Conservation (phyloP, 139 green algal species). For the Volvox reticuliferus region DNA sequence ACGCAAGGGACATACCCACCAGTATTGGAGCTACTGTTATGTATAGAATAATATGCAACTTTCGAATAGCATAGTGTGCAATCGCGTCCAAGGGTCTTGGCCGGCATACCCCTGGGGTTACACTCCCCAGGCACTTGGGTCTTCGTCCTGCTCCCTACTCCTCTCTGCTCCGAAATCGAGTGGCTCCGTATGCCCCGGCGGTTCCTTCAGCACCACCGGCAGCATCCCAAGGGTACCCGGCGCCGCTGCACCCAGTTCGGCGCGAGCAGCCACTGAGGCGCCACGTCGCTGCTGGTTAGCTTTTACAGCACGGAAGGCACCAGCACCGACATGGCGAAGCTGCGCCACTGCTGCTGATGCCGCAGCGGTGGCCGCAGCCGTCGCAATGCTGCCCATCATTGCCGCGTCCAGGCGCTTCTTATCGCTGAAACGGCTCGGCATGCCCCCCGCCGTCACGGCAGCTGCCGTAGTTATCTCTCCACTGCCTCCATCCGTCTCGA, state of each 20-base stretch:
- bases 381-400: constrained; percentile 6
- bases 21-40: too few species aligned
- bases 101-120: not conserved
- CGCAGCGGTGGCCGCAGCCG: not conserved
- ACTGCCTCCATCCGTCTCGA: not conserved
- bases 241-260: not conserved
- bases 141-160: not conserved
- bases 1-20: too few species aligned
- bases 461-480: not conserved
- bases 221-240: not conserved
- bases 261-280: not conserved
- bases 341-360: constrained; percentile 13
- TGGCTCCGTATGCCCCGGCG: too few species aligned
- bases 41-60: too few species aligned
- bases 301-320: not conserved
- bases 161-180: not conserved
- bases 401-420: not conserved
- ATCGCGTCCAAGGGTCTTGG: too few species aligned
- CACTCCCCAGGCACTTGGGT: constrained; percentile 3
- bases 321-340: not conserved
- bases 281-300: not conserved
- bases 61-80: too few species aligned
- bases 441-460: not conserved
- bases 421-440: too few species aligned
- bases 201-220: too few species aligned